A percentile compares a stretch with the other conserved stretches of the same genome.
Conservation (phyloP, 768 basidiomycete genomes). For the Mycena metata region DNA sequence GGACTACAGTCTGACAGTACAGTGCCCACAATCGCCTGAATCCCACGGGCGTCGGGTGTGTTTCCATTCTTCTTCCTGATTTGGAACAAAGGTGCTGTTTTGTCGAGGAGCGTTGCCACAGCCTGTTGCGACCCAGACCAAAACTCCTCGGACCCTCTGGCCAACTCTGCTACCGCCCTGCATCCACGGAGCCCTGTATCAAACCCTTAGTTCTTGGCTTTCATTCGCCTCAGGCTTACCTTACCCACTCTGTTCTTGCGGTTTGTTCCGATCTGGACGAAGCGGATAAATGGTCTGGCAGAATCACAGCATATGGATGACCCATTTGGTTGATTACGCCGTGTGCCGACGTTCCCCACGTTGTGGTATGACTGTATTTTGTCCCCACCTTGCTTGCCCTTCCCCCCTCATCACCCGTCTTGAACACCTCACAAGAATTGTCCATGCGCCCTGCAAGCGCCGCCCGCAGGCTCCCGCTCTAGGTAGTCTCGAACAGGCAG, state of each 20-base stretch:
- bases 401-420: background rate
- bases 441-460: background rate
- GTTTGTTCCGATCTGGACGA: background rate
- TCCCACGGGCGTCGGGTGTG: conserved; percentile 10
- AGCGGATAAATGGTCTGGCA: background rate
- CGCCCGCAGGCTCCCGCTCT: conserved; percentile 7
- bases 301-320: conserved; percentile 15
- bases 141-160: no score
- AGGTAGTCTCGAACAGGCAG: background rate
- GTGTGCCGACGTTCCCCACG: conserved; percentile 26
- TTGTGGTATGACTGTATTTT: conserved; percentile 15
- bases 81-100: conserved; percentile 21
- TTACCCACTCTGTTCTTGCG: no score
- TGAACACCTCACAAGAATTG: background rate
- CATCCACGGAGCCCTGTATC: no score
- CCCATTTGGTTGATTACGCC: conserved; percentile 19
- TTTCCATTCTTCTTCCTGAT: conserved; percentile 29
- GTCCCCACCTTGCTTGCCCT: background rate
- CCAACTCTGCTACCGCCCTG: no score
- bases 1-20: background rate
- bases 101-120: background rate
- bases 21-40: background rate
- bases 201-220: no score
- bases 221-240: no score
- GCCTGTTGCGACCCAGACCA: background rate